A percentile compares a stretch with the other conserved stretches of the same genome.
phyloP scores from a whole-genome alignment of 768 basidiomycete species.

The Grammothele lineata region DNA sequence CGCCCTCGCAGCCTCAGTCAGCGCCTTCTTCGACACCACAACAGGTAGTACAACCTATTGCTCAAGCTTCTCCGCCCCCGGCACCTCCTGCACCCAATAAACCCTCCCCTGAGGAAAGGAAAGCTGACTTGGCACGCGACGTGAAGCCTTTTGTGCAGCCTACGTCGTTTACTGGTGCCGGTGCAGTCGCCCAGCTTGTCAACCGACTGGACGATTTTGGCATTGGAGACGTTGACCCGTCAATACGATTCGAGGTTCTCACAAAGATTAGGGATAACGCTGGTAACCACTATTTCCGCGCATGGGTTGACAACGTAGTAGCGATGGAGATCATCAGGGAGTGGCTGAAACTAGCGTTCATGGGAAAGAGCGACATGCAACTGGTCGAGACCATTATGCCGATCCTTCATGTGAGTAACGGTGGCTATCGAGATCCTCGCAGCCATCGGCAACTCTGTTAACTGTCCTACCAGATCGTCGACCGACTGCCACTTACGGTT shows the following conservation, averaged over 20 bases:
- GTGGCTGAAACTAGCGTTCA: constrained; percentile 73
- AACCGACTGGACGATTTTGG: constrained; percentile 57
- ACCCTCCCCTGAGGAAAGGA: constrained; percentile 44
- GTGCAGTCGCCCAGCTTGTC: constrained; percentile 61
- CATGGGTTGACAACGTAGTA: constrained; percentile 72
- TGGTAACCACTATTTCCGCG: constrained; percentile 82
- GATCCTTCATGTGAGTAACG: constrained; percentile 69
- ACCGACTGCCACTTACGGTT: constrained; percentile 73
- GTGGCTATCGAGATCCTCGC: too few species aligned
- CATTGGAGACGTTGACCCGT: constrained; percentile 55
- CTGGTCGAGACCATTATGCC: constrained; percentile 81
- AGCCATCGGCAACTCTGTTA: constrained; percentile 4
- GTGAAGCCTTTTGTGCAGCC: constrained; percentile 57
- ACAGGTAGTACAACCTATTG: constrained; percentile 9
- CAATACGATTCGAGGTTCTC: constrained; percentile 69
- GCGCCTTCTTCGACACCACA: constrained; percentile 17
- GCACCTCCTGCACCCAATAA: constrained; percentile 17
- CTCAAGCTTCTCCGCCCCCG: constrained; percentile 28
- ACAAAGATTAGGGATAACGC: constrained; percentile 81
- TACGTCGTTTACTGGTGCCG: constrained; percentile 61
- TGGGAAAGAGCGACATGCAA: constrained; percentile 48
- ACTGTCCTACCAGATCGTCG: constrained; percentile 56
- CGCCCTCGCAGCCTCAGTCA: constrained; percentile 30
- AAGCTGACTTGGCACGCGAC: constrained; percentile 45
- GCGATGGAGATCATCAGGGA: constrained; percentile 79